A percentile compares a stretch with the other conserved stretches of the same genome.
Conservation (phyloP, 179 eudicot species). For the Nepenthes alata region DNA sequence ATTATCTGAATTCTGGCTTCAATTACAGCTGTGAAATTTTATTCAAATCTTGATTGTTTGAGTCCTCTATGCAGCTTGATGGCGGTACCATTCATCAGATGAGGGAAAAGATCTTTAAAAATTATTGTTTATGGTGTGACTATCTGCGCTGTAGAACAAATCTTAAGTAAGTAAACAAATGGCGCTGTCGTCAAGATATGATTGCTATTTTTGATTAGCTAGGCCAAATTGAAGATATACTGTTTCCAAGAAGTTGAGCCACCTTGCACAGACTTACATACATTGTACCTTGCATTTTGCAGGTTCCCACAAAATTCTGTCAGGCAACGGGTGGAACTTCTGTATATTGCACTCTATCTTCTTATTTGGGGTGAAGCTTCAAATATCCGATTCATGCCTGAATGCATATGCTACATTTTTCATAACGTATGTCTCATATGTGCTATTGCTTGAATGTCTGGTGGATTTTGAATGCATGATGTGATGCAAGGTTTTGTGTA, state of each 20-base stretch:
- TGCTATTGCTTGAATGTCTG: background rate
- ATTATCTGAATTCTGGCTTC: background rate
- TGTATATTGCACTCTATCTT: conserved; percentile 86
- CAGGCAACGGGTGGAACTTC: conserved; percentile 56
- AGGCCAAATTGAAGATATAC: too few relatives aligned
- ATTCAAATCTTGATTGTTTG: background rate
- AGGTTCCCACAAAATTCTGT: conserved; percentile 51
- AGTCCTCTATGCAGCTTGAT: conserved; percentile 50
- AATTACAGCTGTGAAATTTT: background rate
- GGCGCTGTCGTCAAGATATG: background rate
- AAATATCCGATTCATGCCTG: conserved; percentile 93
- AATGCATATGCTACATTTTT: conserved; percentile 92
- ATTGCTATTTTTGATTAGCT: background rate
- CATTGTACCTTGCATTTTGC: conserved; percentile 12
- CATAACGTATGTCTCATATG: conserved; percentile 48
- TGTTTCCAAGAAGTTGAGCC: background rate
- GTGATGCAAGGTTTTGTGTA: background rate
- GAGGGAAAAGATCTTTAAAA: conserved; percentile 62
- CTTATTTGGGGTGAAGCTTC: conserved; percentile 99
- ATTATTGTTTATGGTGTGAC: conserved; percentile 75
- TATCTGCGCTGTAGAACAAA: conserved; percentile 61
- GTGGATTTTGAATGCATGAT: background rate
- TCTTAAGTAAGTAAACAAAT: conserved; percentile 46
- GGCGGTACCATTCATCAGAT: conserved; percentile 40
- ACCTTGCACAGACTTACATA: conserved; percentile 5